These are phyloP conservation scores for Cenococcum geophilum DNA, from an alignment of 495 filamentous ascomycete species.

Conservation along the genomic window DNA sequence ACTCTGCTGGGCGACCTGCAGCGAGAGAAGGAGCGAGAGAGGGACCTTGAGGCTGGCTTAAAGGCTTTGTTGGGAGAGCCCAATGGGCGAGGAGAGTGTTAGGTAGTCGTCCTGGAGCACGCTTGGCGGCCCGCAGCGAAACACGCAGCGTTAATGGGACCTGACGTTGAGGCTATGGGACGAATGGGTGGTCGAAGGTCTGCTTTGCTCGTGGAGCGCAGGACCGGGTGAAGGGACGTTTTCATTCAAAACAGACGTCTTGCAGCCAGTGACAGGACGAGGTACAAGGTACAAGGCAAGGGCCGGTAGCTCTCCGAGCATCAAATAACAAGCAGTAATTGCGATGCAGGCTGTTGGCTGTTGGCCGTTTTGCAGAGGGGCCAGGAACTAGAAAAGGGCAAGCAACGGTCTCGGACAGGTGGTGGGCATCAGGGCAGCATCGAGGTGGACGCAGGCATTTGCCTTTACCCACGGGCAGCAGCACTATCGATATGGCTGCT, in stretches of 20 bases:
- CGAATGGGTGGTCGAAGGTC: neutral
- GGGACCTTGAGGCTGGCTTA: no score
- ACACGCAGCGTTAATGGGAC: neutral
- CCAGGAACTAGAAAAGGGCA: neutral
- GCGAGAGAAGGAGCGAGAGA: no score
- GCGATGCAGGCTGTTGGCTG: neutral
- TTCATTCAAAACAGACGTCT: constrained; percentile 1
- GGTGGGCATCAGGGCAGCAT: neutral
- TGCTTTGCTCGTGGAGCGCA: neutral
- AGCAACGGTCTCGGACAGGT: neutral
- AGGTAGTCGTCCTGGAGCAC: neutral
- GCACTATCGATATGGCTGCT: constrained; percentile 6
- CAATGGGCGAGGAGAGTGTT: neutral
- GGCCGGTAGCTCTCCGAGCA: neutral
- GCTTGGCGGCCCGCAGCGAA: neutral
- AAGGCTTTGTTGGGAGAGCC: neutral
- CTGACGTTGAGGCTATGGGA: neutral
- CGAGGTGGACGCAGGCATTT: neutral
- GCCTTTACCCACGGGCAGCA: neutral
- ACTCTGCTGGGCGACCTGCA: neutral
- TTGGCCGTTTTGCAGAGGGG: neutral
- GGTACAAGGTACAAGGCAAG: constrained; percentile 1
- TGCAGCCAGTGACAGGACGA: neutral
- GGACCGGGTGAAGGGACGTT: neutral
- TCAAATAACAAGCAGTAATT: constrained; percentile 1